A percentile compares a stretch with the other conserved stretches of the same genome.
Conservation (phyloP, 2,329 filamentous ascomycete genomes). For the Colletotrichum godetiae region DNA sequence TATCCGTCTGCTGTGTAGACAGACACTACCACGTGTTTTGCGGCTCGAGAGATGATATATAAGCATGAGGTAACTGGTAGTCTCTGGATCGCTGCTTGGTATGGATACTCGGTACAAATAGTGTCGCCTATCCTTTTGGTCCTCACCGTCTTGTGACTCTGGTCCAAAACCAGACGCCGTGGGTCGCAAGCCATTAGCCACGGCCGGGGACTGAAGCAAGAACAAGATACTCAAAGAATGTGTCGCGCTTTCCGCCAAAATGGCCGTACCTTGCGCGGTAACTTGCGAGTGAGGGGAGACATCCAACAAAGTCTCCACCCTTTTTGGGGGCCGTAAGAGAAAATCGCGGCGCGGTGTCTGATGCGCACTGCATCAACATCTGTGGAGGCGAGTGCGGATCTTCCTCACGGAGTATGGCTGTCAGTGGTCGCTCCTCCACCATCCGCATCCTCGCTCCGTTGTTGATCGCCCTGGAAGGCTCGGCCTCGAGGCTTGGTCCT, state of each 20-base stretch:
- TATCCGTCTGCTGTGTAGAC: neutral
- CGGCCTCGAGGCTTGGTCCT: neutral
- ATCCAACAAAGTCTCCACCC: neutral
- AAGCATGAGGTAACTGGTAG: neutral
- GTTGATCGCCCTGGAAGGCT: neutral
- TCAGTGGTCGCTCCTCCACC: neutral
- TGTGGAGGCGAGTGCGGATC: conserved; percentile 13
- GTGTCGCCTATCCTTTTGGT: conserved; percentile 12
- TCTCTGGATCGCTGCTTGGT: neutral
- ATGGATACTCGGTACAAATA: neutral
- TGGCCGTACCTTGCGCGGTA: neutral
- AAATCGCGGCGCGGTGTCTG: neutral
- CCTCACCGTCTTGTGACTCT: conserved; percentile 12
- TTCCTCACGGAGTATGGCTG: neutral
- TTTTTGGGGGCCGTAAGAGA: conserved; percentile 26
- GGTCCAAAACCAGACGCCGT: neutral
- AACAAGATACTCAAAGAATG: neutral
- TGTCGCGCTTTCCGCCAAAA: conserved; percentile 4
- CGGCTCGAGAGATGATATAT: neutral
- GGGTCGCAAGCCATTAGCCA: neutral
- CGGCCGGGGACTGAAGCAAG: neutral
- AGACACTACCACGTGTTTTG: neutral
- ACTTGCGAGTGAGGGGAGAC: neutral
- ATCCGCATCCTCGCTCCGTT: neutral
- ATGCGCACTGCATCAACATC: conserved; percentile 14